Evolutionary conservation across 345 rosid genomes (phyloP).

Genomic region (Combretum micranthum): DNA sequence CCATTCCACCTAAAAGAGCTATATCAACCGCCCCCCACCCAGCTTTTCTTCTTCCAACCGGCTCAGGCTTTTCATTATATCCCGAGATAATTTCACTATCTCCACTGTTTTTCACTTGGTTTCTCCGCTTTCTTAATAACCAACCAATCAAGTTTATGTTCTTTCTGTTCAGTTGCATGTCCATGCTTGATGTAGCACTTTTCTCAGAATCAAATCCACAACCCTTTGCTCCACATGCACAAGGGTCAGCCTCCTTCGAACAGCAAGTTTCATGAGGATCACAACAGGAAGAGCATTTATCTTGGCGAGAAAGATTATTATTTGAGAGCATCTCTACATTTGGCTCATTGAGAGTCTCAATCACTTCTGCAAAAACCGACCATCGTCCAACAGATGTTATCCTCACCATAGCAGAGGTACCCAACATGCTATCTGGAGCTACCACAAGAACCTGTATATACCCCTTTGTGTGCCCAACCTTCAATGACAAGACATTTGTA

Average conservation of each 20-base stretch:
- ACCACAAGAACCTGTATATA: conserved; percentile 76
- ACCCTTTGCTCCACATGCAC: conserved; percentile 40
- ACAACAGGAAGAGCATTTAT: conserved; percentile 20
- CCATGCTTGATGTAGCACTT: conserved; percentile 10
- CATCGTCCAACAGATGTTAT: conserved; percentile 91
- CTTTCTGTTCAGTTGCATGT: conserved; percentile 17
- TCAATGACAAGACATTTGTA: conserved; percentile 8
- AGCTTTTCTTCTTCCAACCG: conserved; percentile 11
- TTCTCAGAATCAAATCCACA: conserved; percentile 29
- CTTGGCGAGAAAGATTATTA: conserved; percentile 17
- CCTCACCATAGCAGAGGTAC: conserved; percentile 69
- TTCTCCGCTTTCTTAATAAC: conserved; percentile 40
- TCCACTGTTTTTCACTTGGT: conserved; percentile 14
- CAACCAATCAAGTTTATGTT: conserved; percentile 33
- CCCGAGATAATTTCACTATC: conserved; percentile 15
- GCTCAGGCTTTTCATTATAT: conserved; percentile 23
- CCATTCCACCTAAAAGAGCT: conserved; percentile 59
- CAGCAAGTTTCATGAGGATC: conserved; percentile 34
- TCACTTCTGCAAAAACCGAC: conserved; percentile 86
- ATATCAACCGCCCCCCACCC: conserved; percentile 46
- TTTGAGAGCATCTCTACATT: conserved; percentile 13
- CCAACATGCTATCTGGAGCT: conserved; percentile 63
- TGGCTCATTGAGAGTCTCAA: conserved; percentile 35
- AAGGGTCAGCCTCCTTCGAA: conserved; percentile 29
- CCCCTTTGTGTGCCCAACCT: conserved; percentile 96